Percentiles rank a stretch among this genome's conserved stretches.
Conservation (phyloP, 768 basidiomycete species). For the Rickenella mellea region DNA sequence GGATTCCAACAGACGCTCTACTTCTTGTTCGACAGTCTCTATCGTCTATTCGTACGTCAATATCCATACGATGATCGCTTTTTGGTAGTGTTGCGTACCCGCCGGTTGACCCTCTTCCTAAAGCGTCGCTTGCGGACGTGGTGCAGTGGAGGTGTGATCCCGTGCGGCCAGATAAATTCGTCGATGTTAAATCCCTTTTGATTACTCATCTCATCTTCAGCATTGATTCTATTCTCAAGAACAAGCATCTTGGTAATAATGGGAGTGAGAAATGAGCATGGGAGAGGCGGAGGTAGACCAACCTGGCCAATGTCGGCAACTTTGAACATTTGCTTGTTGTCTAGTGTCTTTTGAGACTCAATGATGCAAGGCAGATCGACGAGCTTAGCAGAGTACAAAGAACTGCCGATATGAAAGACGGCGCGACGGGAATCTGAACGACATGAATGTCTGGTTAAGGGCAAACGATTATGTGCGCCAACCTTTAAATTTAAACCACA, state of each 20-base stretch:
- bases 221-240: slow-evolving; percentile 65
- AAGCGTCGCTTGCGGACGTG: slow-evolving; percentile 88
- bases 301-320: slow-evolving; percentile 98
- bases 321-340: slow-evolving; percentile 97
- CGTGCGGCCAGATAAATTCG: slow-evolving; percentile 96
- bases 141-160: slow-evolving; percentile 86
- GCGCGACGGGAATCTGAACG: slow-evolving; percentile 79
- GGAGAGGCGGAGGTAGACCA: slow-evolving; percentile 9
- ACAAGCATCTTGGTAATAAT: slow-evolving; percentile 70
- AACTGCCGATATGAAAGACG: slow-evolving; percentile 77
- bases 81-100: slow-evolving; percentile 35
- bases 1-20: slow-evolving; percentile 76
- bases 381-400: slow-evolving; percentile 80
- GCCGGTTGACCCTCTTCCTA: slow-evolving; percentile 76
- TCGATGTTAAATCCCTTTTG: slow-evolving; percentile 79
- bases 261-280: slow-evolving; percentile 7
- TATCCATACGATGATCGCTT: neutral
- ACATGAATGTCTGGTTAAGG: neutral
- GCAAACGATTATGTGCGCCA: slow-evolving; percentile 6
- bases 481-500: slow-evolving; percentile 99
- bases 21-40: slow-evolving; percentile 89
- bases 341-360: slow-evolving; percentile 92
- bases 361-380: slow-evolving; percentile 93
- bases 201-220: slow-evolving; percentile 52
- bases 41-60: slow-evolving; percentile 51